These are phyloP conservation scores for Scheffersomyces stipitis DNA, from an alignment of 805 yeast species.

Conservation along the genomic window DNA sequence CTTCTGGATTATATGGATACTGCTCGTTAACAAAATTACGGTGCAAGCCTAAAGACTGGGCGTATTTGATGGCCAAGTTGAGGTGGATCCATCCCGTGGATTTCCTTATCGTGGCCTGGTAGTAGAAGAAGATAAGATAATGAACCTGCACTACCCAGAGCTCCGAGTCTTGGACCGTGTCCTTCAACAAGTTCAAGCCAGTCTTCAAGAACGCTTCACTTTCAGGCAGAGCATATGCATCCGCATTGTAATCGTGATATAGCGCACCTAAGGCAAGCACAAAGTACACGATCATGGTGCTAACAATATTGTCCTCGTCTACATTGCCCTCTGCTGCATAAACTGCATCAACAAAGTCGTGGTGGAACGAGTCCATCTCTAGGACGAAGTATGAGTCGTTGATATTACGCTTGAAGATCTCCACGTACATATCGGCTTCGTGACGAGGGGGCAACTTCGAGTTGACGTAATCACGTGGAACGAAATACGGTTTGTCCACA, in stretches of 20 bases:
- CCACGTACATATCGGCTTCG: not conserved
- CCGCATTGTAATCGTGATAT: not conserved
- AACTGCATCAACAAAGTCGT: not conserved
- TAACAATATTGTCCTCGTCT: not conserved
- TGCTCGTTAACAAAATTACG: not conserved
- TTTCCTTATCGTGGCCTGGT: constrained; percentile 1
- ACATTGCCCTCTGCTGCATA: not conserved
- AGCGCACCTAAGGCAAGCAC: constrained; percentile 2
- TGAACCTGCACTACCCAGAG: constrained; percentile 5
- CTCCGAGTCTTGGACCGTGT: not conserved
- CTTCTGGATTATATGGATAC: not conserved
- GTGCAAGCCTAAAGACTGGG: constrained; percentile 6
- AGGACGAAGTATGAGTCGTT: constrained; percentile 1
- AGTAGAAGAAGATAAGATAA: constrained; percentile 4
- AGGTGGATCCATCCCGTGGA: constrained; percentile 7
- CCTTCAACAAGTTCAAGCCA: not conserved
- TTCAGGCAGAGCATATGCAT: not conserved
- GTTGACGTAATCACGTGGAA: not conserved
- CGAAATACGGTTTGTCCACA: not conserved
- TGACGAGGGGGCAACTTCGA: not conserved
- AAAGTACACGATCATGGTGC: not conserved
- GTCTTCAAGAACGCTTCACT: not conserved
- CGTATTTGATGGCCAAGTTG: constrained; percentile 6
- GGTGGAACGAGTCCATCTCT: constrained; percentile 1
- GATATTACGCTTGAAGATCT: constrained; percentile 1